Conservation (phyloP, 768 basidiomycete genomes). For the Collybia sordida region DNA sequence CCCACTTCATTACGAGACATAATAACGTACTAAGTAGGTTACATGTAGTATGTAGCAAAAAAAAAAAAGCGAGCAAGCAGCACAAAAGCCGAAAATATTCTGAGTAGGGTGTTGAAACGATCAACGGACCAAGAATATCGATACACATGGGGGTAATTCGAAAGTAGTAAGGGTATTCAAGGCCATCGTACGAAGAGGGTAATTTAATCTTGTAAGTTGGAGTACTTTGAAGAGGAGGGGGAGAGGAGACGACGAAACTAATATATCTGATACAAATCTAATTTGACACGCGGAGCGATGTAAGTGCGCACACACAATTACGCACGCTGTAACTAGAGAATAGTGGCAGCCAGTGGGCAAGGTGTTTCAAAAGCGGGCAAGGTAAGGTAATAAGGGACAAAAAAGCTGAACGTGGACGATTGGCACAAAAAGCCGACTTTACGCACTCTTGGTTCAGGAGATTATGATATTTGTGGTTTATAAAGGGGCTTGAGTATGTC, state of each 20-base stretch:
- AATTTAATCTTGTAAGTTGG: not conserved
- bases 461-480: not conserved
- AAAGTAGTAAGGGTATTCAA: conserved; percentile 18
- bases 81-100: not conserved
- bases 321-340: conserved; percentile 11
- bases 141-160: conserved; percentile 14
- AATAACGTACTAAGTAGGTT: conserved; percentile 15
- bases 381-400: conserved; percentile 9
- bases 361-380: not conserved
- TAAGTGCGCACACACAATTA: not conserved
- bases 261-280: conserved; percentile 36
- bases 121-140: conserved; percentile 17
- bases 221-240: not conserved
- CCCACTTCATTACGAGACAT: conserved; percentile 10
- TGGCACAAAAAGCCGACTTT: not conserved
- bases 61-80: not conserved
- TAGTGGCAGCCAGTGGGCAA: conserved; percentile 1
- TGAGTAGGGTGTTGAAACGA: conserved; percentile 5
- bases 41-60: conserved; percentile 13
- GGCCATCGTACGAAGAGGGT: conserved; percentile 15
- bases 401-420: not conserved
- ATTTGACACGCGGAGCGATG: conserved; percentile 8
- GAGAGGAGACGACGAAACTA: conserved; percentile 5
- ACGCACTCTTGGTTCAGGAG: too few species aligned
- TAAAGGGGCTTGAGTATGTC: conserved; percentile 1